Evolutionary conservation across 2,329 filamentous ascomycete genomes (phyloP).

Genomic region (Fusarium irregulare): DNA sequence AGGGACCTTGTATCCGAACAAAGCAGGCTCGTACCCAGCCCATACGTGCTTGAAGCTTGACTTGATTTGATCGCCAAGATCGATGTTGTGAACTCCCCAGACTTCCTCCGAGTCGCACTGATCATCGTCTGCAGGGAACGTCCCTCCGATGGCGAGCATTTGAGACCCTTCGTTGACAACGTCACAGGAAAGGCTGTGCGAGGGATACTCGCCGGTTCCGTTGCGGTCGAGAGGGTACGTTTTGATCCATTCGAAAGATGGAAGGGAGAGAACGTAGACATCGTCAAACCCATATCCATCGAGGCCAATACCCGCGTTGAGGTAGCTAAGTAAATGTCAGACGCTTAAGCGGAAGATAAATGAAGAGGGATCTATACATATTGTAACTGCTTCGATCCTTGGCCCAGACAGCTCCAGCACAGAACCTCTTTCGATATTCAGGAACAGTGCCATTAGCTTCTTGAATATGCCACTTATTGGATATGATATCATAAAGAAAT

Average conservation of each 20-base stretch:
- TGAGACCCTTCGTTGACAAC: constrained; percentile 1
- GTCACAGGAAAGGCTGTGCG: constrained; percentile 1
- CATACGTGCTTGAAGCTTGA: constrained; percentile 3
- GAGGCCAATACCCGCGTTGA: not conserved
- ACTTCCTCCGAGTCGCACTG: not conserved
- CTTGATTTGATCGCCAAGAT: not conserved
- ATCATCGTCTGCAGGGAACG: not conserved
- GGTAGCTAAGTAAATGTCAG: not conserved
- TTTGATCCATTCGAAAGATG: not conserved
- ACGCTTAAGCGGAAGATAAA: accelerated
- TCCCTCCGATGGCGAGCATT: not conserved
- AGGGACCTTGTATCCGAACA: not conserved
- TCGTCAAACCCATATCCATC: not conserved
- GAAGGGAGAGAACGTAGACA: not conserved
- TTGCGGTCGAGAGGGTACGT: constrained; percentile 9
- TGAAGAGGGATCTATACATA: not conserved
- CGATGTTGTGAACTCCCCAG: constrained; percentile 1
- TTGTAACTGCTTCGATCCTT: constrained; percentile 7
- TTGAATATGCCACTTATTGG: constrained; percentile 1
- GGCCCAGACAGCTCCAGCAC: constrained; percentile 1
- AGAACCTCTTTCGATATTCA: not conserved
- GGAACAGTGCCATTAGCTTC: not conserved
- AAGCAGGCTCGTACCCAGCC: constrained; percentile 1
- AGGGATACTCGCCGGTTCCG: constrained; percentile 2
- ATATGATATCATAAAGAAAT: constrained; percentile 9